These are phyloP conservation scores for Solanum etuberosum DNA, from an alignment of 257 asterid species.

Conservation along the genomic window DNA sequence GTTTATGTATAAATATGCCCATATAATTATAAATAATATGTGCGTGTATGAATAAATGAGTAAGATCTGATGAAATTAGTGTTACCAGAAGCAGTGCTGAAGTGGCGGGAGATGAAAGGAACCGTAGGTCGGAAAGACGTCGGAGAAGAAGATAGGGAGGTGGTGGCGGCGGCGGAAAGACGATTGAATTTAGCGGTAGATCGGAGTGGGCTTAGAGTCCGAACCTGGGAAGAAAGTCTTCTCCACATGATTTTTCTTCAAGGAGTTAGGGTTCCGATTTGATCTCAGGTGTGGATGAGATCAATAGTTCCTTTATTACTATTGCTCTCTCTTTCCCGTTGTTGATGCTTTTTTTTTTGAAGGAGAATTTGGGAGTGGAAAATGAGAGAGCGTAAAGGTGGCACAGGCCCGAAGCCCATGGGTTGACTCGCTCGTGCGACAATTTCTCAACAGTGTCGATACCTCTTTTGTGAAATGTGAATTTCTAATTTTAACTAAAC, in stretches of 20 bases:
- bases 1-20: neutral
- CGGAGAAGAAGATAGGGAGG: slow-evolving; percentile 7
- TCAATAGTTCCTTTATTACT: neutral
- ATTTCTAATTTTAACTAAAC: neutral
- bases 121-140: slow-evolving; percentile 23
- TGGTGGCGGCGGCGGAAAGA: slow-evolving; percentile 18
- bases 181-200: slow-evolving; percentile 34
- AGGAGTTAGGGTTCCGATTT: slow-evolving; percentile 15
- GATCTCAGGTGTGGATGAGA: slow-evolving; percentile 35
- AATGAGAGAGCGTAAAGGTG: neutral
- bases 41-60: neutral
- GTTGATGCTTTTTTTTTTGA: neutral
- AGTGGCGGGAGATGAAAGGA: slow-evolving; percentile 28
- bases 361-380: neutral
- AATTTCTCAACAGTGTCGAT: neutral
- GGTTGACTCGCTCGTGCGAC: slow-evolving; percentile 20
- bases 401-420: neutral
- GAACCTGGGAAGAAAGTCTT: slow-evolving; percentile 50
- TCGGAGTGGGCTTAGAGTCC: slow-evolving; percentile 33
- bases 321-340: neutral
- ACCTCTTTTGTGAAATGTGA: neutral
- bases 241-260: slow-evolving; percentile 56
- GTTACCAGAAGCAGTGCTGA: slow-evolving; percentile 59
- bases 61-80: slow-evolving; percentile 12
- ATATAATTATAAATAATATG: neutral